phyloP scores from a whole-genome alignment of 2,329 filamentous ascomycete species.

The Xylariaceae sp. region DNA sequence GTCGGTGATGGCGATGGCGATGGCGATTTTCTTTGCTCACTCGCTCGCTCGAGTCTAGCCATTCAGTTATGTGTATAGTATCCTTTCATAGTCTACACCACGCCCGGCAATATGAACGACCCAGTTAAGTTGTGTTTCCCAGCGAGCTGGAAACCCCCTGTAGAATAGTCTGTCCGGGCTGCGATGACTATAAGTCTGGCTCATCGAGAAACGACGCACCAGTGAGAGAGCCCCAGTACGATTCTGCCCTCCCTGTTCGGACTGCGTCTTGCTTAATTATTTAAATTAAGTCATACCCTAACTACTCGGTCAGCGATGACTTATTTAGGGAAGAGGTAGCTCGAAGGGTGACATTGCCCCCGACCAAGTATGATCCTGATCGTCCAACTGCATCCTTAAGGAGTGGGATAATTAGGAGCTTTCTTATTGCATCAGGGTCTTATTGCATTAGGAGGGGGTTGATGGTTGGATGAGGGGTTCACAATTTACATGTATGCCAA shows the following conservation, averaged over 20 bases:
- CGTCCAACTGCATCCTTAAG: too few relatives aligned
- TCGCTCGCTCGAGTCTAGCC: too few relatives aligned
- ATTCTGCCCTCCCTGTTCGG: conserved; percentile 6
- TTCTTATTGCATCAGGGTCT: too few relatives aligned
- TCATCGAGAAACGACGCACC: background rate
- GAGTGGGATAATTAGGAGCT: too few relatives aligned
- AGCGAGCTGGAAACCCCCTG: conserved; percentile 17
- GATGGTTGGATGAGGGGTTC: too few relatives aligned
- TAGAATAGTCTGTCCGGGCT: background rate
- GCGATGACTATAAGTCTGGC: background rate
- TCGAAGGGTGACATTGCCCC: background rate
- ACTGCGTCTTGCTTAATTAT: conserved; percentile 17
- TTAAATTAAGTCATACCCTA: conserved; percentile 8
- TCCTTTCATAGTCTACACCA: too few relatives aligned
- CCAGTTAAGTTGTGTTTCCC: conserved; percentile 16
- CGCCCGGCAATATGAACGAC: too few relatives aligned
- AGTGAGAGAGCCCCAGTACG: background rate
- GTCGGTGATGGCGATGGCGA: conserved; percentile 4
- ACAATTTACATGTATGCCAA: too few relatives aligned
- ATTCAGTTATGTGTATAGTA: too few relatives aligned
- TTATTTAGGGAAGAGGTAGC: background rate
- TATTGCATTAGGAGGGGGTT: too few relatives aligned
- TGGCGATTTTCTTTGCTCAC: background rate
- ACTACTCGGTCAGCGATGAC: conserved; percentile 21
- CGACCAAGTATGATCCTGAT: too few relatives aligned